Base-by-base conservation (phyloP, 352 stramenopile genomes). In the Pilasporangium apinafurcum region DNA sequence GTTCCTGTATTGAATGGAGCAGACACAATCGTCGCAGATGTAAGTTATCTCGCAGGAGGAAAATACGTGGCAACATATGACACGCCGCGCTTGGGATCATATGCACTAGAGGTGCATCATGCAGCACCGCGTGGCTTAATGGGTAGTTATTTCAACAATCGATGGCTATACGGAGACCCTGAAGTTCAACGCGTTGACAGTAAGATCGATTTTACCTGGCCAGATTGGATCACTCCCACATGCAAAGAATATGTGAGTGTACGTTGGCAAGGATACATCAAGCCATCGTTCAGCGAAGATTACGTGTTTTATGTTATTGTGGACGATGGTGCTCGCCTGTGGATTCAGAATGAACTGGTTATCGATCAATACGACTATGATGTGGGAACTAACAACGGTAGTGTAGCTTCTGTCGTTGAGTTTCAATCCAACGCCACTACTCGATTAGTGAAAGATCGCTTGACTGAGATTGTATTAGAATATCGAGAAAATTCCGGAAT, bases 101-200 rank as follows among this genome's bases (percentile, higher is more conserved):
- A 98, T 66, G 84, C 64, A 5, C 64, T 98, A 0, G 78, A 88
- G 2, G 77, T 97, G 8, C 52, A 75, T 26, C 66, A 87, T 47
- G 80, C 83, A 5, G 50, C 66, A n/a, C 64, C 66, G 17, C 76
- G 72, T 37, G 95, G 95, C 4, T 68, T 99, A 2, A 26, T 78
- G 5, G 95, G 86, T 0, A 72, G 86, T 51, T 98, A 98, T 58
- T 99, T 95, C 51, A 97, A 96, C 57, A 98, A 98, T 55, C 77
- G 92, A 0, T 98, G 94, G 94, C 65, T 98, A 18, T 89, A 94
- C 37, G 91, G 86, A 9, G 64, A 68, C 5, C 79, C 93, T 5
- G 72, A 84, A 20, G 29, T 97, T 1, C 77, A 76, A 31, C 78
- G 93, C 14, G 58, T 98, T 2, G 95, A 98, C 54, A 32, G 57